Percentiles rank a stretch among this genome's conserved stretches.
Evolutionary conservation across 1,284 basidiomycete species (phyloP).

Genomic region (Trametes sp.): DNA sequence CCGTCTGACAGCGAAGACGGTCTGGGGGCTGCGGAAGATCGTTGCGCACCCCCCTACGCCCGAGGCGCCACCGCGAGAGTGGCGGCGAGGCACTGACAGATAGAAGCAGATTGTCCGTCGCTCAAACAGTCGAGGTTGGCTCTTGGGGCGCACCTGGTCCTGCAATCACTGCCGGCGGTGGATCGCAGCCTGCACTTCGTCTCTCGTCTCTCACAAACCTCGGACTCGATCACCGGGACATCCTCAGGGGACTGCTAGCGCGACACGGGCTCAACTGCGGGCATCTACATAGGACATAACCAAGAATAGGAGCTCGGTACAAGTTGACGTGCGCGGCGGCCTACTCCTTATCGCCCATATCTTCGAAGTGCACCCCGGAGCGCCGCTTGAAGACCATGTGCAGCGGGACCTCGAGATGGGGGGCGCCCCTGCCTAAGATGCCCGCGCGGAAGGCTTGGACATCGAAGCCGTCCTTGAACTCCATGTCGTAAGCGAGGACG

Average conservation of each 20-base stretch:
- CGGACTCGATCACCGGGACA: too few species aligned
- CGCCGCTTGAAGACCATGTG: constrained; percentile 10
- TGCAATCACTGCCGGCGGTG: not conserved
- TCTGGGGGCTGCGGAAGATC: not conserved
- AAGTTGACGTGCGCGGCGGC: too few species aligned
- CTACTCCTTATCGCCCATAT: not conserved
- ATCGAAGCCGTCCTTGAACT: constrained; percentile 25
- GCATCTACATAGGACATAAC: too few species aligned
- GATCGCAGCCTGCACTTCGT: not conserved
- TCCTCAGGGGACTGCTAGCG: too few species aligned
- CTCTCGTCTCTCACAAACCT: not conserved
- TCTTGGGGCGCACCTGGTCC: not conserved
- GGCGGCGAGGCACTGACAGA: not conserved
- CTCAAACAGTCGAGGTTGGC: not conserved
- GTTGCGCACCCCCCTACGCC: not conserved
- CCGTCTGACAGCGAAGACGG: not conserved
- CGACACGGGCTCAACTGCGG: too few species aligned
- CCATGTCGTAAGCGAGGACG: constrained; percentile 30
- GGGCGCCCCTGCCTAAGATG: constrained; percentile 31
- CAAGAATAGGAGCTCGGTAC: too few species aligned
- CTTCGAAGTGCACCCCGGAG: constrained; percentile 1
- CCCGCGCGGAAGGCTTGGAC: constrained; percentile 21
- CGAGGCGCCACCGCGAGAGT: not conserved
- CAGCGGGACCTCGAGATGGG: constrained; percentile 27
- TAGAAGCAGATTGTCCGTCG: not conserved